Base-by-base conservation (phyloP, 2,329 filamentous ascomycete species). In the Xylariaceae sp. region DNA sequence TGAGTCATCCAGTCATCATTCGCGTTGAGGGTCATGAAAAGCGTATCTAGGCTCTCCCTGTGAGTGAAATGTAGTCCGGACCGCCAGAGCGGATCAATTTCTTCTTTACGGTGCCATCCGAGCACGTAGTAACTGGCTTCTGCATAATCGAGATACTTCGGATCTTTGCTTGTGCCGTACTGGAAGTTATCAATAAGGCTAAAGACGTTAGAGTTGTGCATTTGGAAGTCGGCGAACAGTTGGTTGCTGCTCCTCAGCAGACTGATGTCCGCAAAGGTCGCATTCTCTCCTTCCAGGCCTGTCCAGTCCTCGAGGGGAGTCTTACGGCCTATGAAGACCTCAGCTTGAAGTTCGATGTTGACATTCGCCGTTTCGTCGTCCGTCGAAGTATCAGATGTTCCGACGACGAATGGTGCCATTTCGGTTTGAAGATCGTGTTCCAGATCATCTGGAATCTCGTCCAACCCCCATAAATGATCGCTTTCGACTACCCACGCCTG, bases 181-280 rank as follows among this genome's bases (percentile, higher is more conserved):
- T 60, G 45, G 16, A 76, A 72, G 28, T 67, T 69, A 54, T 76
- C 74, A 3, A 74, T 17, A 6, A 72, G 68, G 45, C 61, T 67
- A 47, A 76, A 74, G 9, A 75, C 73, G 48, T 75, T 75, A 6
- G 60, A 42, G 55, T 70, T 69, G 54, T 76, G 74, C 17, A 60
- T 58, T 50, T 72, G 70, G 51, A 64, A 75, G 58, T 76, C 74
- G 0, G 71, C 59, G 54, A 76, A 75, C 1, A 74, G 64, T 31
- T 64, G 66, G 48, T 75, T 28, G 22, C 22, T 28, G 22, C 22
- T 28, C 22, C 22, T 75, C 18, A 54, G 42, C 16, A 40, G 44
- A 47, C 57, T 10, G 2, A 18, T 18, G 7, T 34, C 22, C 17
- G 7, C 17, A 19, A 42, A 11, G 14, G 22, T 19, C 9, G 6